These are phyloP conservation scores for Domatiomyces globalis DNA, from an alignment of 2,329 filamentous ascomycete genomes.

Conservation along the genomic window DNA sequence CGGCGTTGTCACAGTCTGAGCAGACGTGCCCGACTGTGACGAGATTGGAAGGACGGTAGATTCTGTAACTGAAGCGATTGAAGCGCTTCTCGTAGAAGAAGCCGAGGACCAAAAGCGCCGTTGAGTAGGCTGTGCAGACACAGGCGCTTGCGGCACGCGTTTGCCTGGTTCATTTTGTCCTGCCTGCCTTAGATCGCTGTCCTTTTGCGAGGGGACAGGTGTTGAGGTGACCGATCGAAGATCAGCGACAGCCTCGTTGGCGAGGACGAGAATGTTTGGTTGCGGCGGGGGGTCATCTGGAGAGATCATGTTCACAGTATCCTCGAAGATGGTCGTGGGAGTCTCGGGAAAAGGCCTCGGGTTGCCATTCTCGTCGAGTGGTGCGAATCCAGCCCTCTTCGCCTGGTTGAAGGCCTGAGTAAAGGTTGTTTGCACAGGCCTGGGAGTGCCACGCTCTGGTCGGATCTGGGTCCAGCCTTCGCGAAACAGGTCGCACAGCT, in stretches of 20 bases:
- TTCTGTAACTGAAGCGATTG: not conserved
- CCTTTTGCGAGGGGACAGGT: not conserved
- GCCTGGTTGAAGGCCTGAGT: conserved; percentile 42
- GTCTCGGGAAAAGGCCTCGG: conserved; percentile 54
- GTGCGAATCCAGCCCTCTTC: conserved; percentile 27
- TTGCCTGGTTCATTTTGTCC: not conserved
- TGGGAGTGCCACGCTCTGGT: conserved; percentile 71
- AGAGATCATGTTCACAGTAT: conserved; percentile 56
- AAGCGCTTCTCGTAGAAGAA: not conserved
- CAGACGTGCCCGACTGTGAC: conserved; percentile 3
- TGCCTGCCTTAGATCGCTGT: conserved; percentile 12
- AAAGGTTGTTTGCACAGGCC: conserved; percentile 65
- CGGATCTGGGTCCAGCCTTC: conserved; percentile 83
- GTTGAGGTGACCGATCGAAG: conserved; percentile 6
- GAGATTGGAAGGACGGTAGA: not conserved
- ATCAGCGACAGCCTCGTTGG: conserved; percentile 43
- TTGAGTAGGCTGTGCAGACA: not conserved
- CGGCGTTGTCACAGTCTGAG: conserved; percentile 18
- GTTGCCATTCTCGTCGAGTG: conserved; percentile 18
- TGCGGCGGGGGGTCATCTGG: conserved; percentile 63
- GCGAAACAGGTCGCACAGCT: conserved; percentile 82
- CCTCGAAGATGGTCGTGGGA: conserved; percentile 88
- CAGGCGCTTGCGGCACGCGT: not conserved
- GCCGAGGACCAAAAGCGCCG: not conserved
- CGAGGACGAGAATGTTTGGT: conserved; percentile 78